Evolutionary conservation across 441 rosid genomes (phyloP), one percentile per base, ranked within the genome.

Genomic region (Kokia cookei): DNA sequence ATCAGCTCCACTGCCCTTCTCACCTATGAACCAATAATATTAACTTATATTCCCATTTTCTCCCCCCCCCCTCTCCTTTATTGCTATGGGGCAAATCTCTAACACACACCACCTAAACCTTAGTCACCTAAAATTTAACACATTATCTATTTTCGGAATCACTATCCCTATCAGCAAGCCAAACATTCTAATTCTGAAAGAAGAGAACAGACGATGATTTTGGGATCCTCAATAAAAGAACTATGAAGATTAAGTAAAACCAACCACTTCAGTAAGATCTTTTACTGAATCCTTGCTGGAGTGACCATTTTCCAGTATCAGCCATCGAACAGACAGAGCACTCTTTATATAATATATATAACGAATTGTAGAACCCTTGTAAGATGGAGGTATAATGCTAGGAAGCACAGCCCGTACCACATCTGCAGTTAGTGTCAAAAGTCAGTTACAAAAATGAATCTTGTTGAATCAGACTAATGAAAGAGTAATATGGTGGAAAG

Each of bases 311-410:
- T 91, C 96, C 76, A 86, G 63, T 27, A 83, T 75, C 85, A 90
- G 83, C 97, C 93, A 85, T 75, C 78, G 85, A 72, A 89, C 93
- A 58, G 71, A 80, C 80, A 95, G 77, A 66, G 83, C 79, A 85
- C 86, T 76, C 86, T 84, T 90, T 45, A 95, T 82, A 71, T 88
- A 93, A 88, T 93, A 95, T 58, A 89, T 69, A 77, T 93, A 95
- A 73, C 98, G 96, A 84, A 93, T 78, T 53, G 98, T 87, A 69
- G 96, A 81, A 75, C 99, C 99, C 76, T 78, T 88, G 79, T 89
- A 95, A 40, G 97, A 89, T 69, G 99, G 99, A 11, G 97, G 99
- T 84, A 95, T 78, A 61, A 87, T 78, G 75, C 78, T 79, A 45
- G 99, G 97, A 76, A 95, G 86, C 80, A 75, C 81, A 79, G 87